phyloP scores from a whole-genome alignment of 805 yeast species.

The Ogataea paraovalis region DNA sequence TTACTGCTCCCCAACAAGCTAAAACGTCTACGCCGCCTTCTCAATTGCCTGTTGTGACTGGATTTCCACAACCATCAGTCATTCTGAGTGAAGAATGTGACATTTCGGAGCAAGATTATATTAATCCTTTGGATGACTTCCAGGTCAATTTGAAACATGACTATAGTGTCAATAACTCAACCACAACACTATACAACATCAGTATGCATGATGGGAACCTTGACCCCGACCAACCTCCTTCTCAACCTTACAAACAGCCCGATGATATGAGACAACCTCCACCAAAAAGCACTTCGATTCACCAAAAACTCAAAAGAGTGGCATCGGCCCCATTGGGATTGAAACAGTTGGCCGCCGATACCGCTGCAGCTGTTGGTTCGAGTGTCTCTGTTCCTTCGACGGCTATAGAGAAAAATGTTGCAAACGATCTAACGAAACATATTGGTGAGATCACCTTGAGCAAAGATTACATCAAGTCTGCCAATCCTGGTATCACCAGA shows the following conservation, averaged over 20 bases:
- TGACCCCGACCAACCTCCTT: background rate
- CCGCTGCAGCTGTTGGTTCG: constrained; percentile 2
- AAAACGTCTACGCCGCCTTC: too few relatives aligned
- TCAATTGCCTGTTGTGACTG: background rate
- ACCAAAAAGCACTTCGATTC: constrained; percentile 19
- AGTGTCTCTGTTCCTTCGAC: constrained; percentile 8
- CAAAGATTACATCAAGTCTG: constrained; percentile 36
- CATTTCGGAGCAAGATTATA: constrained; percentile 22
- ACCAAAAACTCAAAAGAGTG: constrained; percentile 57
- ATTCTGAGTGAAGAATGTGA: constrained; percentile 22
- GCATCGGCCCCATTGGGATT: constrained; percentile 80
- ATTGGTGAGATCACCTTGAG: constrained; percentile 34
- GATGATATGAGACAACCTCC: constrained; percentile 2
- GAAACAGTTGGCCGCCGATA: constrained; percentile 30
- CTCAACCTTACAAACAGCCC: background rate
- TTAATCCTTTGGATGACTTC: constrained; percentile 24
- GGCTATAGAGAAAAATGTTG: constrained; percentile 7
- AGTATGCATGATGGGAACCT: background rate
- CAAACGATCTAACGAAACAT: constrained; percentile 26
- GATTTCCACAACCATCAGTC: constrained; percentile 2
- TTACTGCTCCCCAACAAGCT: background rate
- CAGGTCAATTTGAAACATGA: constrained; percentile 31
- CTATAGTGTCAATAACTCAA: constrained; percentile 29
- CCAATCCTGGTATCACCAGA: constrained; percentile 39
- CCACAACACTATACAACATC: constrained; percentile 16